Evolutionary conservation across 177 flowering plant species (phyloP).

Genomic region (Vitis hybrid): DNA sequence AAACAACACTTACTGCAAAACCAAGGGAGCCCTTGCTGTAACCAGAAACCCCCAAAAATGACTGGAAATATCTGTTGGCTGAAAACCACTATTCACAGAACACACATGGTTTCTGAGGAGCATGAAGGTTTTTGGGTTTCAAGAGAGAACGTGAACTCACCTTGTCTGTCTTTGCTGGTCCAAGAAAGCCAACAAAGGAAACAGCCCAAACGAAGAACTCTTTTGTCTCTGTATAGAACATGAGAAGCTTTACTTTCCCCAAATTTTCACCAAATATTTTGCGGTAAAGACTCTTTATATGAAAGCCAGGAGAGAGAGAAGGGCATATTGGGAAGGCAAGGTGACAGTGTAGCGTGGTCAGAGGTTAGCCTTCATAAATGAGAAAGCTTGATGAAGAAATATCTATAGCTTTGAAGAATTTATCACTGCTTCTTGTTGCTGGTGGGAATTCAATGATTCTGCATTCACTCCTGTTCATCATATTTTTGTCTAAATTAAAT

Average conservation of each 20-base stretch:
- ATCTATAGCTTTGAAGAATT: conserved; percentile 21
- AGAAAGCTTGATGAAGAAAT: conserved; percentile 13
- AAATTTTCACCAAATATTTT: too few relatives aligned
- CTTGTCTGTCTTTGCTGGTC: conserved; percentile 31
- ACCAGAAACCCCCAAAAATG: conserved; percentile 12
- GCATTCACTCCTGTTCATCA: conserved; percentile 14
- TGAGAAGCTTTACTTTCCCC: conserved; percentile 8
- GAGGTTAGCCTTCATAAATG: conserved; percentile 26
- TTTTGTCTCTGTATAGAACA: conserved; percentile 29
- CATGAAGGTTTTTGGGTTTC: not conserved
- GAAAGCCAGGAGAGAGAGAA: conserved; percentile 4
- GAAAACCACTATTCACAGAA: conserved; percentile 1
- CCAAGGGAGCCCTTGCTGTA: not conserved
- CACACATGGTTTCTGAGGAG: conserved; percentile 4
- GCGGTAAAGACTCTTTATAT: not conserved
- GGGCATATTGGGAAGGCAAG: conserved; percentile 9
- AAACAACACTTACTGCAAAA: not conserved
- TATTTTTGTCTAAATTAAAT: not conserved
- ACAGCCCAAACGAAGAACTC: conserved; percentile 17
- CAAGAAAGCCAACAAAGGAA: conserved; percentile 27
- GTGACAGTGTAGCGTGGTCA: conserved; percentile 1
- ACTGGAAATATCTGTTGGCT: not conserved
- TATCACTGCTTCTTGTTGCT: conserved; percentile 14
- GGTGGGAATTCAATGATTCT: conserved; percentile 41
- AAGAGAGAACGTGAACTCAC: conserved; percentile 26